Conservation (phyloP, 768 basidiomycete species). For the Trichaptum fuscoviolaceum region DNA sequence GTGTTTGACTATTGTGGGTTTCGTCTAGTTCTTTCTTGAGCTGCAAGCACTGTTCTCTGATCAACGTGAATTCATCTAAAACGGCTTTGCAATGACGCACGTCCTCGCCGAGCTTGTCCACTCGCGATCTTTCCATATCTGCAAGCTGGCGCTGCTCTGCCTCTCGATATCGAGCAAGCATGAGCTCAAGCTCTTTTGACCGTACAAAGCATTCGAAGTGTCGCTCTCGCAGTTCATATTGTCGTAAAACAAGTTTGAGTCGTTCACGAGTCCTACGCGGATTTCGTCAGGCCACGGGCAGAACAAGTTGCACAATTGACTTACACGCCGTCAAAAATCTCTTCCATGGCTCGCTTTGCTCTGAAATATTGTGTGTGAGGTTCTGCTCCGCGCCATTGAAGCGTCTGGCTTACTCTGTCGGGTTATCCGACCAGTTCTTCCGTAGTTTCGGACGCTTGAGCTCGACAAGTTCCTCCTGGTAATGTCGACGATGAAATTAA, state of each 20-base stretch:
- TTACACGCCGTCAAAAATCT: constrained; percentile 83
- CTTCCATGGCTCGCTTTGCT: constrained; percentile 69
- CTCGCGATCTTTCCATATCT: constrained; percentile 64
- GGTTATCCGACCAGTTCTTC: constrained; percentile 79
- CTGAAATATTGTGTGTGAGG: constrained; percentile 30
- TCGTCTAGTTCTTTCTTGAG: constrained; percentile 75
- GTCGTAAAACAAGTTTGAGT: constrained; percentile 79
- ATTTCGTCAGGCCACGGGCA: constrained; percentile 5
- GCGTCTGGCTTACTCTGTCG: constrained; percentile 53
- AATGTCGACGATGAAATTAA: neutral
- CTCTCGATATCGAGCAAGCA: constrained; percentile 80
- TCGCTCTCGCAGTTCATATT: constrained; percentile 85
- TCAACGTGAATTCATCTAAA: constrained; percentile 8
- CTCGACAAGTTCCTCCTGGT: constrained; percentile 60
- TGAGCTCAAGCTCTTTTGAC: constrained; percentile 86
- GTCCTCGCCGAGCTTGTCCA: constrained; percentile 70
- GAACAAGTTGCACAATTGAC: constrained; percentile 25
- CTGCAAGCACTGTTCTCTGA: constrained; percentile 47
- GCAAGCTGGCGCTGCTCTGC: constrained; percentile 84
- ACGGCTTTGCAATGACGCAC: constrained; percentile 32
- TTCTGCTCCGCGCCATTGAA: constrained; percentile 6
- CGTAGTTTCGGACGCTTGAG: constrained; percentile 63
- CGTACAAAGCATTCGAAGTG: constrained; percentile 92
- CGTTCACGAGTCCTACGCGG: constrained; percentile 69
- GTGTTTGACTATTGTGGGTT: constrained; percentile 70